Evolutionary conservation across 805 yeast genomes (phyloP), one percentile per base, ranked within the genome.

Genomic region (Ogataea nonfermentans): DNA sequence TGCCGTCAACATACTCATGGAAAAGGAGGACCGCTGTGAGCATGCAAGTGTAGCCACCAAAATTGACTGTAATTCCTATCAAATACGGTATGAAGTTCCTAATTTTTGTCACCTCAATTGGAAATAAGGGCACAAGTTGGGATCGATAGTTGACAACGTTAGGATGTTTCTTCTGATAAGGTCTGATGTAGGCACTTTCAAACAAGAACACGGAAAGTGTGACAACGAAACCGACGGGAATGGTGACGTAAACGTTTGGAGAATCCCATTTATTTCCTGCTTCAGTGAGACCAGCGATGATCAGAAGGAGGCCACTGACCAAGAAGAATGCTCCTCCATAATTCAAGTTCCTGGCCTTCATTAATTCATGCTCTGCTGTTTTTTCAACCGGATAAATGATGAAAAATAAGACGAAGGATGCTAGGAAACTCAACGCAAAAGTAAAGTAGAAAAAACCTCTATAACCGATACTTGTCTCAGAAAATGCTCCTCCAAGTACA

Each of bases 401-500:
- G 10, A 55, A 39, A 3, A 54, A 14, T 3, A 57, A 42, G 8
- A 52, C 35, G 0, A 56, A 9, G 6, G 53, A 25, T 6, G 59
- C 40, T 3, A 56, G 27, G 2, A 50, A 40, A 1, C 47, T 25
- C 13, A 46, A 9, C 5, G 65, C 71, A 54, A 67, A 67, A 1
- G 62, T 53, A 24, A 68, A 57, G 40, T 59, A 71, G 43, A 63
- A 66, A 9, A 64, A 48, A 1, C 67, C 67, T 38, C 61, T 59
- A 46, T 70, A 70, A 1, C 74, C 75, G 32, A 67, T 51, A 5
- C 39, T 26, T 1, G 70, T 54, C 17, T 44, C 38, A 1, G 66
- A 51, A 34, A 71, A 72, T 0, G 71, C 75, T 32, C 76, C 76
- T 16, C 76, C 76, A 3, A 70, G 27, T 9, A 71, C 40, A 2